Conservation (phyloP, 768 basidiomycete species). For the Fibroporia radiculosa region DNA sequence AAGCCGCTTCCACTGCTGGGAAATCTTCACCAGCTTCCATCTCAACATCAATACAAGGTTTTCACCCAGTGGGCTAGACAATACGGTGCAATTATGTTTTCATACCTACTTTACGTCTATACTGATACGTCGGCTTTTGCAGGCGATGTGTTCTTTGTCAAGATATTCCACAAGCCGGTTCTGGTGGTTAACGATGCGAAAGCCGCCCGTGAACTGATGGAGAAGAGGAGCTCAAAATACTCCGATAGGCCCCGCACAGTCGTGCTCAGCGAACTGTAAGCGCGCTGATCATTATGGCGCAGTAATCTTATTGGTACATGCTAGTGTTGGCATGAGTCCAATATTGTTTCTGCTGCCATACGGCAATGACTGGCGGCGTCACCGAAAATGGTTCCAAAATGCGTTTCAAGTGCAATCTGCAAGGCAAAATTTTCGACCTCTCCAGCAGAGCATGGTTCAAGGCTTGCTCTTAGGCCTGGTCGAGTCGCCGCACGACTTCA, state of each 20-base stretch:
- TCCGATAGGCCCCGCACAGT: too few species aligned
- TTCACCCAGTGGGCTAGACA: conserved; percentile 21
- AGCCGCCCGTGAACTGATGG: too few species aligned
- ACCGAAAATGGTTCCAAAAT: conserved; percentile 22
- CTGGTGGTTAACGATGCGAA: too few species aligned
- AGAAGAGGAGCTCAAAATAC: too few species aligned
- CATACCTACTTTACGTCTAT: too few species aligned
- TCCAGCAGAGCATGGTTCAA: conserved; percentile 21
- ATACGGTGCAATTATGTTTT: conserved; percentile 19
- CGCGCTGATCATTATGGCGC: too few species aligned
- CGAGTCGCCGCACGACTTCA: conserved; percentile 19
- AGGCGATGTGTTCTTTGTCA: too few species aligned
- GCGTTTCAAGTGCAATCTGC: conserved; percentile 3
- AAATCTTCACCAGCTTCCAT: conserved; percentile 22
- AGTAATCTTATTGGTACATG: too few species aligned
- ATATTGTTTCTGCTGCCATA: conserved; percentile 17
- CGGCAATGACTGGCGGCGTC: conserved; percentile 22
- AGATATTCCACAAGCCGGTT: too few species aligned
- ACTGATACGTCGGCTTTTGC: too few species aligned
- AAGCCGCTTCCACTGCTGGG: conserved; percentile 21
- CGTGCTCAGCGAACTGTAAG: too few species aligned
- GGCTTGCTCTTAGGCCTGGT: conserved; percentile 20
- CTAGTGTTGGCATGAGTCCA: too few species aligned
- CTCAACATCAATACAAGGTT: conserved; percentile 15
- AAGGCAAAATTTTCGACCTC: conserved; percentile 14